phyloP scores from a whole-genome alignment of 1,284 basidiomycete species.

The Leccinum solheimii region DNA sequence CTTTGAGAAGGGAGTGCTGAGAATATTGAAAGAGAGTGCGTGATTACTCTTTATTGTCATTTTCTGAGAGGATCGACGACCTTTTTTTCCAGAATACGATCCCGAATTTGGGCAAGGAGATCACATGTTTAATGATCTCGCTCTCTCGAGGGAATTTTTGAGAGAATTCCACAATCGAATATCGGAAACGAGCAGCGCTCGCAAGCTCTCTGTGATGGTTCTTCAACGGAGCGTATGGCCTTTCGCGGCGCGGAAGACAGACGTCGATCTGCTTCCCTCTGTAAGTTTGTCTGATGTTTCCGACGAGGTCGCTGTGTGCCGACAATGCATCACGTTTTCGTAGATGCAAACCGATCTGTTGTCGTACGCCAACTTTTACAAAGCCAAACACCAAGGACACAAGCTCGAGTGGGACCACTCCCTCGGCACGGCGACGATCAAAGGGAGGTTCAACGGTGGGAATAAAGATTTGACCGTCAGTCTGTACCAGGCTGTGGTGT shows the following conservation, averaged over 20 bases:
- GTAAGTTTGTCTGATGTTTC: conserved; percentile 39
- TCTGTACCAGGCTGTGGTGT: conserved; percentile 84
- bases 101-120: conserved; percentile 87
- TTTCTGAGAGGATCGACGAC: not conserved
- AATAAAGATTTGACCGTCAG: conserved; percentile 90
- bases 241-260: conserved; percentile 53
- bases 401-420: conserved; percentile 82
- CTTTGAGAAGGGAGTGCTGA: conserved; percentile 86
- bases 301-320: not conserved
- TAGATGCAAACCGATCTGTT: conserved; percentile 73
- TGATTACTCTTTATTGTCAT: conserved; percentile 14
- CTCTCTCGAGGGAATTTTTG: conserved; percentile 71
- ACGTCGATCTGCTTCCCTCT: conserved; percentile 51
- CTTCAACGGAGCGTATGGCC: conserved; percentile 79
- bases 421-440: conserved; percentile 76
- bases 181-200: conserved; percentile 33
- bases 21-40: conserved; percentile 84
- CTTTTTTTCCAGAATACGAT: conserved; percentile 65
- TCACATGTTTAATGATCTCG: conserved; percentile 88
- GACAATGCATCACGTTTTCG: not conserved
- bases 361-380: conserved; percentile 71
- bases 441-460: conserved; percentile 66
- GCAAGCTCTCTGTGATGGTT: conserved; percentile 65
- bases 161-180: conserved; percentile 52
- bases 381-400: conserved; percentile 69